phyloP scores from a whole-genome alignment of 1,284 basidiomycete species.

The Cryptococcus sp. region DNA sequence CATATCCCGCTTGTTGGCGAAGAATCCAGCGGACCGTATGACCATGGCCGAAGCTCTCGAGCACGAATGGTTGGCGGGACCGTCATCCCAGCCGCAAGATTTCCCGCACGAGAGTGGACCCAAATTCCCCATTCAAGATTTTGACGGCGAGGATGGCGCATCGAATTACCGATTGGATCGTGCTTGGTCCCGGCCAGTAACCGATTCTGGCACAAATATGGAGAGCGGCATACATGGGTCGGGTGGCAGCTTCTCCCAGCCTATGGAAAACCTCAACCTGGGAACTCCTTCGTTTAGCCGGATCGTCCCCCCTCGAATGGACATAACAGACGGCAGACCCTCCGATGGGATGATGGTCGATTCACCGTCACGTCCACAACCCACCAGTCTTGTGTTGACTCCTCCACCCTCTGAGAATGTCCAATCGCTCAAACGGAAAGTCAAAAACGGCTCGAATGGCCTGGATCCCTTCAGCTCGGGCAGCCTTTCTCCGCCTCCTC shows the following conservation, averaged over 20 bases:
- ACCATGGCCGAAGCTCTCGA: constrained; percentile 55
- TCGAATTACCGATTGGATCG: constrained; percentile 7
- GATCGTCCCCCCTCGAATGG: too few relatives aligned
- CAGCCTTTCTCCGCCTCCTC: constrained; percentile 17
- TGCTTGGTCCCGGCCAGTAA: constrained; percentile 27
- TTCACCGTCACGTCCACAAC: too few relatives aligned
- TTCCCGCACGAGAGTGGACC: constrained; percentile 24
- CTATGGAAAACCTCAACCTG: constrained; percentile 32
- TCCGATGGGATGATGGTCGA: too few relatives aligned
- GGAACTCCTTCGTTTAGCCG: constrained; percentile 17
- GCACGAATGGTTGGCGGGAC: constrained; percentile 60
- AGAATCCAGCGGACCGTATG: constrained; percentile 56
- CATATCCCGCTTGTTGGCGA: constrained; percentile 51
- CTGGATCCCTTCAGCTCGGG: constrained; percentile 24
- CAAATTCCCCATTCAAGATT: too few relatives aligned
- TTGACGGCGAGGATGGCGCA: constrained; percentile 16
- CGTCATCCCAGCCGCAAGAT: constrained; percentile 17
- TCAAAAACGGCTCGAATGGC: not conserved
- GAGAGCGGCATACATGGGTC: constrained; percentile 20
- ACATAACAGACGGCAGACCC: too few relatives aligned
- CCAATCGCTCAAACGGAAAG: constrained; percentile 4
- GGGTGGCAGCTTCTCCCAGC: constrained; percentile 36
- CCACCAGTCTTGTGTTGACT: too few relatives aligned
- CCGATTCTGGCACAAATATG: constrained; percentile 34
- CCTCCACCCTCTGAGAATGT: not conserved